Conservation (phyloP, 2,329 filamentous ascomycete genomes). For the Talaromyces sp. region DNA sequence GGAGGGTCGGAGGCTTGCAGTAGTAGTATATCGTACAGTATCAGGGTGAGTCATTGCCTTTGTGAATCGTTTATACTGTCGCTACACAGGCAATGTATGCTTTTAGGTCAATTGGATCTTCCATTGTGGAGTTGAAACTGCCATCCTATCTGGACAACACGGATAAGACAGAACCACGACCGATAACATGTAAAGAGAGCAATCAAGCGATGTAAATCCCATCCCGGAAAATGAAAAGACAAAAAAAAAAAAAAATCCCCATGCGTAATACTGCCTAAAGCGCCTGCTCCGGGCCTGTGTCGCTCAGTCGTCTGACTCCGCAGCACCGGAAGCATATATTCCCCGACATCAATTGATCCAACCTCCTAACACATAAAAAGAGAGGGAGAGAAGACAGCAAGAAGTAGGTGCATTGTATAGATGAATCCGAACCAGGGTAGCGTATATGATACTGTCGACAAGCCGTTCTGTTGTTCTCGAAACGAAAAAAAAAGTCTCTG, state of each 20-base stretch:
- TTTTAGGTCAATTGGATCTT: neutral
- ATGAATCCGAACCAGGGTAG: neutral
- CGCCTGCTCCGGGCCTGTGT: slow-evolving; percentile 5
- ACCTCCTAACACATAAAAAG: neutral
- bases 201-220: neutral
- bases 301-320: neutral
- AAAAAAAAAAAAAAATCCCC: neutral
- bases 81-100: neutral
- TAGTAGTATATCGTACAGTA: neutral
- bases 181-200: neutral
- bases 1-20: too few relatives aligned
- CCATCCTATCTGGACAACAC: neutral
- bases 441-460: neutral
- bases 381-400: neutral
- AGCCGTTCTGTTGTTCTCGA: neutral
- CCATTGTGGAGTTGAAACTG: neutral
- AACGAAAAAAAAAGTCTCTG: neutral
- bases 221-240: neutral
- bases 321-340: slow-evolving; percentile 6
- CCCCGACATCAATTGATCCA: neutral
- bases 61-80: neutral
- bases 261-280: slow-evolving; percentile 5
- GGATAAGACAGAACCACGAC: neutral
- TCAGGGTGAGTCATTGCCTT: too few relatives aligned
- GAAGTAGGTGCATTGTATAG: slow-evolving; percentile 3